Base-by-base conservation (phyloP, 202 grass and related monocot species). In the Musa balbisiana region DNA sequence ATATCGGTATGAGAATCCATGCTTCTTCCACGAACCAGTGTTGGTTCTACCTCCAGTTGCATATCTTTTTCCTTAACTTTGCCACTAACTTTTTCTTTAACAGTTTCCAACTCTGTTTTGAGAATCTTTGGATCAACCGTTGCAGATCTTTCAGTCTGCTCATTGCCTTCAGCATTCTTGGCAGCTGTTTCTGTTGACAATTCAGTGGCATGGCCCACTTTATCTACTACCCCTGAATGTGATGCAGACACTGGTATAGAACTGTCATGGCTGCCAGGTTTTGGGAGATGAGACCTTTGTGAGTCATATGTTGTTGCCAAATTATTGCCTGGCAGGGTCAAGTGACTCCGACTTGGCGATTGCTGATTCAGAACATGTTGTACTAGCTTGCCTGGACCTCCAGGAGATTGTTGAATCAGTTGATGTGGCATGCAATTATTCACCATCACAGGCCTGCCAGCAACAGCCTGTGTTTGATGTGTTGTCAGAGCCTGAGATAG, bases 331-430 rank as follows among this genome's bases (percentile, higher is more conserved):
- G 62, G n/a, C 22, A 54, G 75, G 55, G 10, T 72, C 68, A 49
- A 51, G 8, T 70, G 11, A 33, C 64, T 43, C 11, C 43, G 17
- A 70, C 13, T 73, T 64, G 80, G 64, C 76, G 72, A 78, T 8
- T 83, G 83, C 55, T 89, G 79, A 75, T 70, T 82, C 19, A 55
- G 50, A 63, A 33, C 51, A 62, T 75, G 60, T 49, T 74, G 81
- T 49, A 70, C 53, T 76, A 53, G 60, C 20, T 84, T 86, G 73
- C 54, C 23, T 43, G 75, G 67, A 23, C 78, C 81, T 22, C 78
- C 19, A 71, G 80, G 72, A 72, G 62, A 85, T 71, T 85, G 84
- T 29, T 92, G 89, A 80, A 86, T 86, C 84, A 84, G 79, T 72
- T 87, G 84, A 16, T 75, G 77, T 65, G 75, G 59, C 55, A 81